Conservation (phyloP, 2,329 filamentous ascomycete genomes). For the Colletotrichum sansevieriae region DNA sequence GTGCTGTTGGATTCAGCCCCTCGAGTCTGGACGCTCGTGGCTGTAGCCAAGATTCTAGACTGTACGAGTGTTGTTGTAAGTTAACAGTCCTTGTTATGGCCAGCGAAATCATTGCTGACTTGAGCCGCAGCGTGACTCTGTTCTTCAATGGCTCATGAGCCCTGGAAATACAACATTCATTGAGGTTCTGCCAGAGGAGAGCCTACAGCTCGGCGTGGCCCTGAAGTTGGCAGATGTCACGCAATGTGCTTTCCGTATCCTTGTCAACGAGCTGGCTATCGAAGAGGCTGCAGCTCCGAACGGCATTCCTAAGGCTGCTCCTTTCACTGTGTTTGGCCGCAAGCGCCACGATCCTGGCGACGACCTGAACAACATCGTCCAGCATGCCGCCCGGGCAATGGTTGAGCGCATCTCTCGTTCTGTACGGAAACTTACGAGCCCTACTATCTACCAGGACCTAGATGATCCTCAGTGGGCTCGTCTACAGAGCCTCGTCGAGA, state of each 20-base stretch:
- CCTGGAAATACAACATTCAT: conserved; percentile 69
- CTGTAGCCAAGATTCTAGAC: conserved; percentile 71
- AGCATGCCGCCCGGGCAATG: conserved; percentile 69
- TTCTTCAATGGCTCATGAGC: conserved; percentile 71
- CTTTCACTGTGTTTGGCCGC: conserved; percentile 59
- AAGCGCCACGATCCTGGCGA: conserved; percentile 63
- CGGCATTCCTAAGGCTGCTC: conserved; percentile 36
- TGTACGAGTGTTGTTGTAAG: conserved; percentile 54
- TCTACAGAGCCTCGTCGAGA: conserved; percentile 45
- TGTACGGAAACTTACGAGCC: conserved; percentile 50
- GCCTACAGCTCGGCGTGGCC: conserved; percentile 67
- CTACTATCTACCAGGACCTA: conserved; percentile 49
- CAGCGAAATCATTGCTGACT: conserved; percentile 46
- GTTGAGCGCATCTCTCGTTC: conserved; percentile 58
- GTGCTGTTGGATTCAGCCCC: conserved; percentile 73
- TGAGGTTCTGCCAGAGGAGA: conserved; percentile 73
- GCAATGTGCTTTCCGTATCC: conserved; percentile 66
- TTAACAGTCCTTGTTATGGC: conserved; percentile 1
- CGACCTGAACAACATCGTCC: conserved; percentile 67
- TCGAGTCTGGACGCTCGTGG: conserved; percentile 76
- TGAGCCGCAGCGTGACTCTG: conserved; percentile 55
- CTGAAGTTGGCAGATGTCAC: conserved; percentile 59
- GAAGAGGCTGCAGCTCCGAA: conserved; percentile 48
- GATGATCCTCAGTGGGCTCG: conserved; percentile 52
- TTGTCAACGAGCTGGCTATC: conserved; percentile 74